Conservation (phyloP, 2,329 filamentous ascomycete species). For the Penicillium sp. region DNA sequence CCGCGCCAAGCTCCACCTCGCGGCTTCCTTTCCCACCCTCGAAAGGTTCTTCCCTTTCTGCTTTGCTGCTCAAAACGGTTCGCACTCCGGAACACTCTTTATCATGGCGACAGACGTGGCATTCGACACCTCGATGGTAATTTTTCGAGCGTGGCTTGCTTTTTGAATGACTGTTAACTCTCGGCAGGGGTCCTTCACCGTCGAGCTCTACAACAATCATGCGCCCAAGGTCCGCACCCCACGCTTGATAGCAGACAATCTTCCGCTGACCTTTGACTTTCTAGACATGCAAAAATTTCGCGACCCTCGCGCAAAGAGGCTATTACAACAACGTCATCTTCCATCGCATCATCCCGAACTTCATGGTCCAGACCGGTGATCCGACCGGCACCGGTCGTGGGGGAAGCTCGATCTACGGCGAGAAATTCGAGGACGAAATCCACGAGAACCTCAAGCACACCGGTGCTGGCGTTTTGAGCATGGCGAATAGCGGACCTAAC, state of each 20-base stretch:
- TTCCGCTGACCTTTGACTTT: conserved; percentile 15
- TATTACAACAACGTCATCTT: conserved; percentile 87
- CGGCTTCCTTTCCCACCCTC: conserved; percentile 1
- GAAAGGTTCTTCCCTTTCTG: background rate
- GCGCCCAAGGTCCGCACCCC: conserved; percentile 59
- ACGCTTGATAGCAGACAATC: background rate
- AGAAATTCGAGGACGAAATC: conserved; percentile 93
- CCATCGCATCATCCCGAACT: conserved; percentile 91
- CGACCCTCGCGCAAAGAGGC: conserved; percentile 69
- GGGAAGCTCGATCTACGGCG: conserved; percentile 83
- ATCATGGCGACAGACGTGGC: conserved; percentile 72
- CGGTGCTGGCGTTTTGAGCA: conserved; percentile 86
- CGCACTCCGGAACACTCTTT: background rate
- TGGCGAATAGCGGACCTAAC: conserved; percentile 91
- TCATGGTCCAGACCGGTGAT: conserved; percentile 95
- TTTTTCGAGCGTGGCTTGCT: background rate
- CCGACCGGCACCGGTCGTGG: conserved; percentile 90
- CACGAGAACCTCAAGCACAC: conserved; percentile 74
- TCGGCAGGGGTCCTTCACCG: conserved; percentile 67
- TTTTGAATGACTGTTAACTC: conserved; percentile 13
- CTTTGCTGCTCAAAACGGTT: background rate
- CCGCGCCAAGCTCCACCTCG: conserved; percentile 14
- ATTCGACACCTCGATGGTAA: conserved; percentile 81
- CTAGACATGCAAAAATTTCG: conserved; percentile 80
- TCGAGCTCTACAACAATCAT: conserved; percentile 87